A percentile compares a stretch with the other conserved stretches of the same genome.
Evolutionary conservation across 208 protist genomes (phyloP).

Genomic region (Acanthamoeba sp.): DNA sequence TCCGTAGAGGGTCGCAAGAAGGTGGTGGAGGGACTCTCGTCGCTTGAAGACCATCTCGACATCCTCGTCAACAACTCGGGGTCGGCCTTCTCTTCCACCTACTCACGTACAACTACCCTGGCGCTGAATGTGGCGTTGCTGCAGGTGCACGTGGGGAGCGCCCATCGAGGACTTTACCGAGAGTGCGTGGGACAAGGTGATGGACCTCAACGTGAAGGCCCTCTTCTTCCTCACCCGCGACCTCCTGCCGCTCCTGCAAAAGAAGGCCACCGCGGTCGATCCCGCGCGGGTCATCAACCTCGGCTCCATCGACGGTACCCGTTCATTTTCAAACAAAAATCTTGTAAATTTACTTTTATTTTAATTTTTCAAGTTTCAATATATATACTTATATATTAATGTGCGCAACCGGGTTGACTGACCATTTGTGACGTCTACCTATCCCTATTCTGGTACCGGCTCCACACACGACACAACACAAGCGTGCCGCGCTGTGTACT

Average conservation of each 20-base stretch:
- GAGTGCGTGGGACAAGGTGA: constrained; percentile 81
- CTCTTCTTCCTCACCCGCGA: constrained; percentile 78
- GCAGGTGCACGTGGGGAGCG: constrained; percentile 78
- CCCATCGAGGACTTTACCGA: constrained; percentile 76
- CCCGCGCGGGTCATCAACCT: constrained; percentile 79
- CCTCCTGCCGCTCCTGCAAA: constrained; percentile 66
- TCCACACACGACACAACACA: background rate
- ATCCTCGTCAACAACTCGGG: constrained; percentile 67
- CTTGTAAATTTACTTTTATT: too few species aligned
- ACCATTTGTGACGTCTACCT: too few species aligned
- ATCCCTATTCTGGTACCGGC: constrained; percentile 61
- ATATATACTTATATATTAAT: too few species aligned
- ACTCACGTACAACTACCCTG: too few species aligned
- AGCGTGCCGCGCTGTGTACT: background rate
- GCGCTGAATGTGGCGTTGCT: background rate
- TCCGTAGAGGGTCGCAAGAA: constrained; percentile 31
- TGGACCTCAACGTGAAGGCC: constrained; percentile 74
- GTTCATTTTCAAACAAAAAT: too few species aligned
- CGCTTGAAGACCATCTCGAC: constrained; percentile 74
- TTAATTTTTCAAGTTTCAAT: too few species aligned
- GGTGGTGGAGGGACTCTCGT: constrained; percentile 58
- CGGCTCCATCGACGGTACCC: constrained; percentile 78
- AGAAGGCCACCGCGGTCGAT: constrained; percentile 18
- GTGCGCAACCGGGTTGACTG: too few species aligned
- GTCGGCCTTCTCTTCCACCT: too few species aligned